A percentile compares a stretch with the other conserved stretches of the same genome.
phyloP scores from a whole-genome alignment of 169 alveolate genomes.

The Neospora caninum region DNA sequence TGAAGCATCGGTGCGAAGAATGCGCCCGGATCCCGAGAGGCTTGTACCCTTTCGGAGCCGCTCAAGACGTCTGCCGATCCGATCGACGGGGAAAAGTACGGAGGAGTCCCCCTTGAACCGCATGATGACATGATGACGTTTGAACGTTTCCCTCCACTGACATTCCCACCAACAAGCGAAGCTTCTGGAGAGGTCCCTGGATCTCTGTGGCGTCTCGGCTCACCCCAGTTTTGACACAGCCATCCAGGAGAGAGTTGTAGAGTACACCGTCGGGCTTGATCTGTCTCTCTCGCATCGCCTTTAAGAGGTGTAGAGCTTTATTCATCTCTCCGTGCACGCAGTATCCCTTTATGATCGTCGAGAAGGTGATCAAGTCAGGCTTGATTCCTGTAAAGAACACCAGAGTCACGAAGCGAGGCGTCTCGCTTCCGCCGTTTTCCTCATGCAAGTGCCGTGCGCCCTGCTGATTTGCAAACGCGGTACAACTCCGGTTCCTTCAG shows the following conservation, averaged over 20 bases:
- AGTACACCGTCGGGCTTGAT: constrained; percentile 94
- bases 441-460: neutral
- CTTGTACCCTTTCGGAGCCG: no score
- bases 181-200: no score
- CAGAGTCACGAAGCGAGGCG: neutral
- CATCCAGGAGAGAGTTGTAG: constrained; percentile 94
- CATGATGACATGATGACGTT: no score
- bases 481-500: no score
- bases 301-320: constrained; percentile 81
- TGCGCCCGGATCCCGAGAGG: no score
- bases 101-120: no score
- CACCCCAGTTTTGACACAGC: constrained; percentile 91
- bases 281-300: constrained; percentile 80
- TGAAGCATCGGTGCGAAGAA: no score
- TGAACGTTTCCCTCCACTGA: no score
- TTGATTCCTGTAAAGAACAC: constrained; percentile 69
- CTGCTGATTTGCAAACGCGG: no score
- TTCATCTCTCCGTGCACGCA: constrained; percentile 90
- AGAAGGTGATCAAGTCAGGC: constrained; percentile 94
- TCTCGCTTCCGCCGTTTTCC: neutral
- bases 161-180: no score
- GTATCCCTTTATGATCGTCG: constrained; percentile 90
- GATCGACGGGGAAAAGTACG: no score
- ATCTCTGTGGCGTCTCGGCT: neutral
- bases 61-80: no score